Evolutionary conservation across 129 eudicot species (phyloP).

Genomic region (Centaurea solstitialis): DNA sequence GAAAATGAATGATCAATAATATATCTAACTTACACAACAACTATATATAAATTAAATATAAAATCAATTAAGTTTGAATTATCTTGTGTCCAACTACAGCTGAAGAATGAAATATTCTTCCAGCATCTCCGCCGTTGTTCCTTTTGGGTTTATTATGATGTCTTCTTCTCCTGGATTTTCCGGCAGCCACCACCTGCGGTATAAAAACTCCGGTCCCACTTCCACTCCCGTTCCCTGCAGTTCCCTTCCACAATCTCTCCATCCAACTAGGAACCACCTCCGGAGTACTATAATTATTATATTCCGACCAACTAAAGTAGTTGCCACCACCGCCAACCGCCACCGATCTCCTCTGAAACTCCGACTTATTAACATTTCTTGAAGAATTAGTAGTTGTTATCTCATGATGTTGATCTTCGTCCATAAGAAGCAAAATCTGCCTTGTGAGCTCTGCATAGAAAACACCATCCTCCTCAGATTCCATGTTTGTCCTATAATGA

Average conservation of each 20-base stretch:
- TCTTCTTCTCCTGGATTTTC: slow-evolving; percentile 30
- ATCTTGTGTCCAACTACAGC: background rate
- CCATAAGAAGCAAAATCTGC: slow-evolving; percentile 56
- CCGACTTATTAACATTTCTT: background rate
- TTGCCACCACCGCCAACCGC: slow-evolving; percentile 15
- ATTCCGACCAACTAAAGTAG: slow-evolving; percentile 52
- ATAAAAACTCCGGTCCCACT: slow-evolving; percentile 84
- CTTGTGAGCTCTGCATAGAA: slow-evolving; percentile 53
- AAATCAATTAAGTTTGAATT: slow-evolving; percentile 7
- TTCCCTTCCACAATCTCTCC: slow-evolving; percentile 48
- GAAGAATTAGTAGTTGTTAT: slow-evolving; percentile 1
- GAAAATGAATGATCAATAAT: background rate
- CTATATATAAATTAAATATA: background rate
- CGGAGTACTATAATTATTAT: slow-evolving; percentile 6
- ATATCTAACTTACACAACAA: background rate
- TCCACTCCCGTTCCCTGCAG: background rate
- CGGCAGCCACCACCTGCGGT: slow-evolving; percentile 38
- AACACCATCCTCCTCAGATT: slow-evolving; percentile 29
- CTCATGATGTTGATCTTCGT: slow-evolving; percentile 36
- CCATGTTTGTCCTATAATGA: slow-evolving; percentile 11
- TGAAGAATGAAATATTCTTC: slow-evolving; percentile 6
- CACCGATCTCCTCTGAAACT: slow-evolving; percentile 5
- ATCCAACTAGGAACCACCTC: slow-evolving; percentile 52
- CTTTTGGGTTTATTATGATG: slow-evolving; percentile 19
- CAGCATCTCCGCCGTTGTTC: background rate